A percentile compares a stretch with the other conserved stretches of the same genome.
Conservation (phyloP, 768 basidiomycete species). For the Naganishia friedmannii region DNA sequence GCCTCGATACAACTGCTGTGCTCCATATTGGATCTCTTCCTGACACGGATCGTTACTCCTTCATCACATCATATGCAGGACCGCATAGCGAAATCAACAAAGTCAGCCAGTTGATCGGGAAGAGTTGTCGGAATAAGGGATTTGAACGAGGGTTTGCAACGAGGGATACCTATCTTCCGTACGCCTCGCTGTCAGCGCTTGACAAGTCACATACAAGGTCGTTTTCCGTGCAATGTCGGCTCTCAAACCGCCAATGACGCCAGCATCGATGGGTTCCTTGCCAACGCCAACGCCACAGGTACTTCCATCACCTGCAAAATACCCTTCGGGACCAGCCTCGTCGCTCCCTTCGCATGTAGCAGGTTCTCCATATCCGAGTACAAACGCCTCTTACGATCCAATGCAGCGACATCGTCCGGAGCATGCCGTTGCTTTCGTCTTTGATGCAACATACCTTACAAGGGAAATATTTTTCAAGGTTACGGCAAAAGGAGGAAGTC, state of each 20-base stretch:
- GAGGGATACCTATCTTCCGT: background rate
- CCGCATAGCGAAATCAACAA: background rate
- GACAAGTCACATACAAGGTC: background rate
- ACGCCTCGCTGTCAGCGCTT: background rate
- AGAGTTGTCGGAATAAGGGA: background rate
- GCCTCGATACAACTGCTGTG: no score
- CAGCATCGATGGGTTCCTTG: conserved; percentile 16
- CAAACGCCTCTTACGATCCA: background rate
- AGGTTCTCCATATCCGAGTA: background rate
- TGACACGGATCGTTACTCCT: background rate
- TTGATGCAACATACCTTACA: conserved; percentile 19
- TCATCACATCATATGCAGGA: conserved; percentile 20
- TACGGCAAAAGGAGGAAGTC: conserved; percentile 22
- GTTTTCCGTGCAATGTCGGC: background rate
- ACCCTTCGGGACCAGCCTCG: background rate
- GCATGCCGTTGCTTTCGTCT: conserved; percentile 21
- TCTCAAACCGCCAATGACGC: conserved; percentile 22
- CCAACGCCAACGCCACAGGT: conserved; percentile 16
- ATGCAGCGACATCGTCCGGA: background rate
- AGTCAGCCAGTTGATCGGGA: background rate
- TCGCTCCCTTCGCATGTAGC: background rate
- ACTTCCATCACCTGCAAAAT: conserved; percentile 11
- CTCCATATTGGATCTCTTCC: no score
- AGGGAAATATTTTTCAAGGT: conserved; percentile 24
- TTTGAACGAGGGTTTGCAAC: background rate